Base-by-base conservation (phyloP, 2,329 filamentous ascomycete species). In the Helminthosporium solani region DNA sequence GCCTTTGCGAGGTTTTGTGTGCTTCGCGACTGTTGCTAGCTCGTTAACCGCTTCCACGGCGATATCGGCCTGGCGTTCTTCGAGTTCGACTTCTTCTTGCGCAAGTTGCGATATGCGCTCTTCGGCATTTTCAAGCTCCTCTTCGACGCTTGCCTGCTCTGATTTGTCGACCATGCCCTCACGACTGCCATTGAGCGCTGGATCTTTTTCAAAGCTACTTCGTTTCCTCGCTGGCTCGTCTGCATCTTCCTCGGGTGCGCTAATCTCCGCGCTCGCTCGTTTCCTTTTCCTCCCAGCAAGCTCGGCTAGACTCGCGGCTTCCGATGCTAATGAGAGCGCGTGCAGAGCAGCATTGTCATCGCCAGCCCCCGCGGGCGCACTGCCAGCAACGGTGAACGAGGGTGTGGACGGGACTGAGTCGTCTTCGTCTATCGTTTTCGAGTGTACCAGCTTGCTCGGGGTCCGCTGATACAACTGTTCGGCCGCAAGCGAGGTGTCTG, bases 41-140 rank as follows among this genome's bases (percentile, higher is more conserved):
- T 70, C 66, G 34, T 39, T 63, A 12, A 69, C 58, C 27, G 63
- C 52, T 42, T 68, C 61, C 7, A 56, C 55, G 21, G 61, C 66
- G 25, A 67, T 62, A 30, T 68, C 60, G 35, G 63, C 66, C 27
- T 66, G 66, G 37, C 57, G 53, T 47, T 67, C 63, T 47, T 68
- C 67, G 8, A 69, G 57, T 20, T 69, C 66, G 7, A 57, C 31
- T 33, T 65, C 62, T 38, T 68, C 64, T 15, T 61, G 59, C 8
- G 61, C 63, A 19, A 68, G 54, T 30, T 61, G 57, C 30, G 61
- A 60, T 3, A 67, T 54, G 23, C 61, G 60, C 31, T 64, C 64
- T 41, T 68, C 68, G 15, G 66, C 73, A 31, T 73, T 73, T 18
- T 80, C 78, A 30, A 83, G 79, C 21, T 79, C 84, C 37, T 77